Evolutionary conservation across 345 rosid species (phyloP), one percentile per base, ranked within the genome.

Genomic region (Lagerstroemia speciosa): DNA sequence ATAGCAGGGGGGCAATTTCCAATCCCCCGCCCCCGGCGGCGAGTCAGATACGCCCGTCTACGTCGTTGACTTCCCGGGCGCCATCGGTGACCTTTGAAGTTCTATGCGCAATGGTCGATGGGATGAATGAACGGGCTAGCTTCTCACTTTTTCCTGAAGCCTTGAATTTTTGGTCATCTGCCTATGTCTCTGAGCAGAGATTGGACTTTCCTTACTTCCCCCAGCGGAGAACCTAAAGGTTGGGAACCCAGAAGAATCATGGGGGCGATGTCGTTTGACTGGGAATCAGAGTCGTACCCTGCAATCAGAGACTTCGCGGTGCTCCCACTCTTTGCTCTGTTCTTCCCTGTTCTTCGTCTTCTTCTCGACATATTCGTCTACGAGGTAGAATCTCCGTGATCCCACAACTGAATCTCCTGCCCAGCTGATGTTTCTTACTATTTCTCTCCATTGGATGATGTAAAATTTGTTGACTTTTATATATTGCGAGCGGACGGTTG

Each of bases 251-350:
- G 24, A 20, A 14, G 19, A 17, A 46, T 14, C 19, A 26, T 12
- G 58, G 48, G 22, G 29, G 32, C 43, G 33, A 71, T 72, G 84
- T 68, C 67, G 38, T 31, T 81, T 32, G 72, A 79, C 46, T 80
- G 84, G 86, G 83, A 73, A 43, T 70, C 71, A 5, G 88, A 82
- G 66, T 82, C 88, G 1, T 75, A 80, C 68, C 80, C 86, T 22
- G 68, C 34, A 8, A 70, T 50, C 60, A 45, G 8, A 22, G 83
- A 84, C 68, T 78, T 82, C 69, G 15, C 57, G 1, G 72, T 38
- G 6, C 61, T 84, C 72, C 82, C 84, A 2, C 30, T 82, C 46
- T 73, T 82, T 45, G 75, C 76, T 33, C 34, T 80, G 70, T 73
- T 80, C 76, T 82, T 84, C 79, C 78, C 71, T 19, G 62, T 71